These are phyloP conservation scores for Pyrenochaeta sp. DNA, from an alignment of 2,329 filamentous ascomycete genomes.

Conservation along the genomic window DNA sequence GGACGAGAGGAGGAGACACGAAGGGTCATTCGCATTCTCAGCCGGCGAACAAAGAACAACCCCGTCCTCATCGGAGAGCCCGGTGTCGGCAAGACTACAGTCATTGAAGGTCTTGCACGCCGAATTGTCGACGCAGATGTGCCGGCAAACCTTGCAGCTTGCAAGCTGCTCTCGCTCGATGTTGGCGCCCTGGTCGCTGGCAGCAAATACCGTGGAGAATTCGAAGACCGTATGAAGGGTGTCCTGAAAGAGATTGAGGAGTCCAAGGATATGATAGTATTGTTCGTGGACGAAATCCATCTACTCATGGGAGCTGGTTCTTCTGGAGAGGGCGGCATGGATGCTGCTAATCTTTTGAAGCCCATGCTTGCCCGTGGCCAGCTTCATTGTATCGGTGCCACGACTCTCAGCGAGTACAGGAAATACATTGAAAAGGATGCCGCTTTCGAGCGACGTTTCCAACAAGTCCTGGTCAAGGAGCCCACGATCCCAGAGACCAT, in stretches of 20 bases:
- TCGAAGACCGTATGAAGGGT: conserved; percentile 99
- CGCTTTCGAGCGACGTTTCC: conserved; percentile 97
- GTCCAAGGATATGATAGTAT: conserved; percentile 93
- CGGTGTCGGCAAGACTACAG: conserved; percentile 97
- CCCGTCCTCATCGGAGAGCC: conserved; percentile 97
- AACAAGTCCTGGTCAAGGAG: conserved; percentile 97
- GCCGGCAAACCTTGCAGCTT: conserved; percentile 91
- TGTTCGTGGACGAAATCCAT: conserved; percentile 99
- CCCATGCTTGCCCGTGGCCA: conserved; percentile 97
- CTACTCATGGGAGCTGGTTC: conserved; percentile 96
- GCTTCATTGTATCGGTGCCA: conserved; percentile 96
- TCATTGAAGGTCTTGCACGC: conserved; percentile 93
- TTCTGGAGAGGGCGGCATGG: conserved; percentile 96
- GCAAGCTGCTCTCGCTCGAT: conserved; percentile 92
- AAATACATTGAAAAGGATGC: conserved; percentile 99
- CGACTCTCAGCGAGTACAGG: conserved; percentile 91
- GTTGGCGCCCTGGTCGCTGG: conserved; percentile 94
- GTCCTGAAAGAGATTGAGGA: conserved; percentile 96
- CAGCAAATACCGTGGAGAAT: conserved; percentile 98
- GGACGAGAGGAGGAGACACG: conserved; percentile 95
- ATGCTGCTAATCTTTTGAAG: conserved; percentile 96
- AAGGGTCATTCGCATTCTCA: conserved; percentile 88
- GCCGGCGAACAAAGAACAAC: conserved; percentile 96
- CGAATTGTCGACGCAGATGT: conserved; percentile 97
- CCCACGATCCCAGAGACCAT: conserved; percentile 87